Evolutionary conservation across 768 basidiomycete genomes (phyloP).

Genomic region (Leccinum fibrillosum): DNA sequence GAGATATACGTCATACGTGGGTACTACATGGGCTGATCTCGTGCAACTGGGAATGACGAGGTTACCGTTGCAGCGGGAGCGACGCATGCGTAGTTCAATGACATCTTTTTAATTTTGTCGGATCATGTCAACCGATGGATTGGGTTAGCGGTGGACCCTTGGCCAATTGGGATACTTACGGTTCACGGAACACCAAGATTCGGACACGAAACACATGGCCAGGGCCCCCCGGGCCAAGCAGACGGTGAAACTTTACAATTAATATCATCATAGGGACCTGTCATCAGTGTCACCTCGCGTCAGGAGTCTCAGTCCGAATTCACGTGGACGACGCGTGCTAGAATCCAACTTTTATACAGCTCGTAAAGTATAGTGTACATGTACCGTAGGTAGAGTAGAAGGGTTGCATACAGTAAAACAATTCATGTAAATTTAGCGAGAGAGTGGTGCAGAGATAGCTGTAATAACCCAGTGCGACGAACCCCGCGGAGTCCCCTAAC

Average conservation of each 20-base stretch:
- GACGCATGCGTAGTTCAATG: slow-evolving; percentile 34
- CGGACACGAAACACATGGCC: neutral
- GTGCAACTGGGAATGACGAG: too few species aligned
- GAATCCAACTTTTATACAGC: neutral
- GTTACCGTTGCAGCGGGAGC: slow-evolving; percentile 7
- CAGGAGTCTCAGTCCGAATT: neutral
- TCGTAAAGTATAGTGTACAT: neutral
- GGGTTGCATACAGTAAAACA: neutral
- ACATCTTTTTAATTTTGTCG: slow-evolving; percentile 34
- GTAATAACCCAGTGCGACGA: neutral
- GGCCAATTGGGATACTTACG: slow-evolving; percentile 10
- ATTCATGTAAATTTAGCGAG: neutral
- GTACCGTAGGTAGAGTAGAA: neutral
- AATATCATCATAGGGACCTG: neutral
- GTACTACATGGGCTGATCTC: too few species aligned
- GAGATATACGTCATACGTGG: too few species aligned
- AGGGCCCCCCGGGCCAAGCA: neutral
- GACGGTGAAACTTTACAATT: neutral
- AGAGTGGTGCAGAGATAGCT: neutral
- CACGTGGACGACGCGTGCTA: neutral
- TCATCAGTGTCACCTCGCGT: slow-evolving; percentile 2
- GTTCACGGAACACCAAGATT: slow-evolving; percentile 16
- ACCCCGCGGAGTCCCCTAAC: neutral
- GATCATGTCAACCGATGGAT: slow-evolving; percentile 25
- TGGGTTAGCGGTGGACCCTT: slow-evolving; percentile 19